A percentile compares a stretch with the other conserved stretches of the same genome.
Evolutionary conservation across 306 rosid genomes (phyloP).

Genomic region (Hippophae rhamnoides): DNA sequence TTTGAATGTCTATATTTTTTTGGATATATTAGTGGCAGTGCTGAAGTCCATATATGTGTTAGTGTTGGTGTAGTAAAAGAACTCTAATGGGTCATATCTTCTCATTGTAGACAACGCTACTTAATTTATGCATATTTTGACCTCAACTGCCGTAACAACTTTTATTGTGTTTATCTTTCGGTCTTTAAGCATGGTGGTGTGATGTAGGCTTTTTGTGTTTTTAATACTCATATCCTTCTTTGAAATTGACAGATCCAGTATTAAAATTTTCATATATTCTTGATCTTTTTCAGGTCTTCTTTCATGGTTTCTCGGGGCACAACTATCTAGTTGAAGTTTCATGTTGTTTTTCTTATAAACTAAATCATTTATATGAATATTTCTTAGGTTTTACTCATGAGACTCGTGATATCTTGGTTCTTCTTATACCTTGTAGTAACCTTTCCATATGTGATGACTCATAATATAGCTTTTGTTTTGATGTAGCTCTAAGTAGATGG

Average conservation of each 20-base stretch:
- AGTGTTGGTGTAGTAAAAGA: too few species aligned
- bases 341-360: slow-evolving; percentile 4
- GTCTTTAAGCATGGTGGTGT: neutral
- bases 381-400: neutral
- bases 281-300: slow-evolving; percentile 5
- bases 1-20: too few species aligned
- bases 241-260: too few species aligned
- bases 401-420: slow-evolving; percentile 3
- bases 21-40: too few species aligned
- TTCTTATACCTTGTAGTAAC: neutral
- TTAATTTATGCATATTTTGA: too few species aligned
- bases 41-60: too few species aligned
- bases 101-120: too few species aligned
- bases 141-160: too few species aligned
- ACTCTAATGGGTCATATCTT: too few species aligned
- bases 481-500: slow-evolving; percentile 92
- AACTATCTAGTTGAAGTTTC: slow-evolving; percentile 3
- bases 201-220: slow-evolving; percentile 16
- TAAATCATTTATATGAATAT: slow-evolving; percentile 4
- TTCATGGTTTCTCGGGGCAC: slow-evolving; percentile 8
- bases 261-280: neutral
- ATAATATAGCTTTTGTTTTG: slow-evolving; percentile 11
- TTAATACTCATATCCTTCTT: too few species aligned
- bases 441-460: neutral
- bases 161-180: neutral